Base-by-base conservation (phyloP, 2,329 filamentous ascomycete species). In the Huntiella omanensis region DNA sequence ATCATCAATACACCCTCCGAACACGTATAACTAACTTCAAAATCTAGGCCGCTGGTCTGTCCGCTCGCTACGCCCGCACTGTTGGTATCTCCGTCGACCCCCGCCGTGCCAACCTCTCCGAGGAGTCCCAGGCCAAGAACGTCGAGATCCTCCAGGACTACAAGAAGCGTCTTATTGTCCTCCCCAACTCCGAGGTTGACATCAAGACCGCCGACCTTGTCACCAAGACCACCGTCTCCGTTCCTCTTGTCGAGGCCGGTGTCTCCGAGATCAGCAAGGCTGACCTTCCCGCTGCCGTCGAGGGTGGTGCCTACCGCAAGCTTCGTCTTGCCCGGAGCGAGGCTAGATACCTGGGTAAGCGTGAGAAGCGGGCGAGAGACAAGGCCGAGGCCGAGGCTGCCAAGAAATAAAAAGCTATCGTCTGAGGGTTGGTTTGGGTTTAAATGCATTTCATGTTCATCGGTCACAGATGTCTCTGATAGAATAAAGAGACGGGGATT, bases 91-190 rank as follows among this genome's bases (percentile, higher is more conserved):
- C 85, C 57, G 88, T 98, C 71, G 91, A 98, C 70, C 74, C 77
- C 68, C 88, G 91, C 72, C 88, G 91, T 68, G 79, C 84, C 73
- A 98, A 96, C 77, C 81, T 93, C 62, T 91, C 81, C 63, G 84
- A 92, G 73, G 91, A 96, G 77, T 83, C 82, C 56, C 80, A 96
- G 60, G 75, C 84, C 66, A 75, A 75, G 75, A 98, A 98, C 71
- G 88, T 98, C 60, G 83, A 83, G 67, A 91, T 91, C 64, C 85
- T 98, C 64, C 87, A 95, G 78, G 85, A 85, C 65, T 98, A 94
- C 86, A 83, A 82, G 73, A 77, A 81, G 64, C 85, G 86, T 63
- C 73, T 98, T 62, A 94, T 98, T 66, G 77, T 98, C 65, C 95
- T 98, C 77, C 91, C 91, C 64, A 80, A 80, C 66, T 83, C 83